Evolutionary conservation across 108 stramenopile species (phyloP), one percentile per base, ranked within the genome.

Genomic region (Pseudonitzschia pungens): DNA sequence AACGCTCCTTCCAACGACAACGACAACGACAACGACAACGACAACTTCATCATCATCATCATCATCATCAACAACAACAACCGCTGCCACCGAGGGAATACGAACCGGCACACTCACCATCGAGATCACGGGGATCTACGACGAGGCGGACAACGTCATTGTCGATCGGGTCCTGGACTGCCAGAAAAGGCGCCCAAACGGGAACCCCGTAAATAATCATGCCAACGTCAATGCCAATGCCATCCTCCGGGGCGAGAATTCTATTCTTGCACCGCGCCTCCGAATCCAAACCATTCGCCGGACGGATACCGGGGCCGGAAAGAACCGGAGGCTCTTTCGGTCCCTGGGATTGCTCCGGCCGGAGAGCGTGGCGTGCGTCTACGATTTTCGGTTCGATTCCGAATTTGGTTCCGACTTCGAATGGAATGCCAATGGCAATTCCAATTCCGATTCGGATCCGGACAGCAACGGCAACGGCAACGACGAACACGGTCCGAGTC

Each of bases 71-170:
- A 60, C 14, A 7, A 2, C 16, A 4, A 59, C 4, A 29, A 15
- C 7, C 9, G 27, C 16, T 59, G 28, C 27, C 26, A 26, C 54
- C n/a, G 20, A 56, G 10, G 26, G 55, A 26, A 56, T 22, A 9
- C 16, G 20, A 9, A 56, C 9, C 0, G 18, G 36, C 31, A 26
- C 32, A 12, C 22, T 67, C 20, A 32, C 16, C n/a, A 24, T 78
- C 20, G 55, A 73, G 51, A 56, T 78, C 26, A 78, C 77, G 36
- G 64, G 64, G 4, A 4, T 69, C 12, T 59, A 44, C 1, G 77
- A 73, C 24, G 77, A 78, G 42, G 72, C 72, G 15, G 77, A 78
- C 41, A 68, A 69, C 51, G 26, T 73, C 8, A 78, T 78, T 64
- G 67, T 78, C 0, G 26, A 78, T 16, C 24, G 22, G 33, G 52